A percentile compares a stretch with the other conserved stretches of the same genome.
Evolutionary conservation across 2,329 filamentous ascomycete species (phyloP).

Genomic region (Neonectria magnoliae): DNA sequence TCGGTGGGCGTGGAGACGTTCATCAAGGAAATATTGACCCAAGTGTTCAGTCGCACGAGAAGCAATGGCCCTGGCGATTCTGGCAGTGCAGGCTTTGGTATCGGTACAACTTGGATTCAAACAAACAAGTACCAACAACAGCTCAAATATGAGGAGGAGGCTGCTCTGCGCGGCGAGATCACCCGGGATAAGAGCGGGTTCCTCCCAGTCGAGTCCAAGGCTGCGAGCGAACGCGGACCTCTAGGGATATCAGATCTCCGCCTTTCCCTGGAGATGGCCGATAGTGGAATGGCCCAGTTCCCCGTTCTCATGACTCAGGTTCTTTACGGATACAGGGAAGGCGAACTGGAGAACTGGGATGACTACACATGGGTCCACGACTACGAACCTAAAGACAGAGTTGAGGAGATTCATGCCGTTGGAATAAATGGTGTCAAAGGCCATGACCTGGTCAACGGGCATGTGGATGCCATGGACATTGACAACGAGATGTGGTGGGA

Average conservation of each 20-base stretch:
- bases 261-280: constrained; percentile 78
- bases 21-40: constrained; percentile 72
- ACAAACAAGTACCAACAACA: constrained; percentile 81
- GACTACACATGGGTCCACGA: constrained; percentile 66
- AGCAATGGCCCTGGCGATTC: constrained; percentile 72
- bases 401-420: constrained; percentile 44
- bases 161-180: constrained; percentile 77
- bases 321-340: constrained; percentile 76
- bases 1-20: constrained; percentile 73
- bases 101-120: constrained; percentile 77
- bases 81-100: constrained; percentile 70
- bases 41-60: constrained; percentile 71
- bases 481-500: constrained; percentile 71
- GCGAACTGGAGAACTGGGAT: constrained; percentile 75
- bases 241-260: constrained; percentile 82
- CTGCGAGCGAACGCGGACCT: constrained; percentile 75
- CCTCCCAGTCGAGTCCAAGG: constrained; percentile 82
- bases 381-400: constrained; percentile 38
- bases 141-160: constrained; percentile 79
- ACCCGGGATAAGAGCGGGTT: constrained; percentile 79
- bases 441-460: constrained; percentile 58
- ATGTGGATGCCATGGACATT: constrained; percentile 67
- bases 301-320: constrained; percentile 78
- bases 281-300: constrained; percentile 80
- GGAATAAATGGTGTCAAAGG: constrained; percentile 50